Evolutionary conservation across 225 moss, liverwort and hornwort genomes (phyloP).

Genomic region (Anthoceros angustus): DNA sequence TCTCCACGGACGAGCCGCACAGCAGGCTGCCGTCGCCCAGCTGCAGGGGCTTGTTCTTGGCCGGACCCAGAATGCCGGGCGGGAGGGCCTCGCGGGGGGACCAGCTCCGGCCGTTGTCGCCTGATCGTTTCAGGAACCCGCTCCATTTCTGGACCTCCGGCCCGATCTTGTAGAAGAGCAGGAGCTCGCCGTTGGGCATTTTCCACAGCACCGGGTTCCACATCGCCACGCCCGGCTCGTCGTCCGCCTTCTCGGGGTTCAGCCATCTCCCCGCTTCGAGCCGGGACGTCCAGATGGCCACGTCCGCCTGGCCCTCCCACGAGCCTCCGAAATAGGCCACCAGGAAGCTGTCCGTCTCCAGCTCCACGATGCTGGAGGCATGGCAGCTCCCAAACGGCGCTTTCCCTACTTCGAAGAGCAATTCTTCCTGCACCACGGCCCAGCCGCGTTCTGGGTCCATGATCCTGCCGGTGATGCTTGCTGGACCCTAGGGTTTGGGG

Average conservation of each 20-base stretch:
- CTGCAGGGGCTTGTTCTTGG: conserved; percentile 81
- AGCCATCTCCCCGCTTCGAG: conserved; percentile 50
- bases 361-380: conserved; percentile 65
- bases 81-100: conserved; percentile 56
- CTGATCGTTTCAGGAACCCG: conserved; percentile 71
- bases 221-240: conserved; percentile 36
- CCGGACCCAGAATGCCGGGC: conserved; percentile 78
- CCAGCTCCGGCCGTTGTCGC: conserved; percentile 56
- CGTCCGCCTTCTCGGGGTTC: conserved; percentile 36
- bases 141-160: conserved; percentile 91
- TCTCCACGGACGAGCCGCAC: conserved; percentile 85
- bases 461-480: not conserved
- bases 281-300: conserved; percentile 64
- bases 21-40: conserved; percentile 56
- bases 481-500: not conserved
- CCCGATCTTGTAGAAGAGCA: conserved; percentile 78
- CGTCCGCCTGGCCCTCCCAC: conserved; percentile 50
- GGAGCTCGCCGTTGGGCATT: conserved; percentile 58
- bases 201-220: conserved; percentile 84
- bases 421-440: conserved; percentile 29
- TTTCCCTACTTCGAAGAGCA: conserved; percentile 37
- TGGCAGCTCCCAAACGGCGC: conserved; percentile 67
- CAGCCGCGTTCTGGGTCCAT: not conserved
- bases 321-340: conserved; percentile 69
- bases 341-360: conserved; percentile 38